phyloP scores from a whole-genome alignment of 1,284 basidiomycete species.

The Mycena sp. region DNA sequence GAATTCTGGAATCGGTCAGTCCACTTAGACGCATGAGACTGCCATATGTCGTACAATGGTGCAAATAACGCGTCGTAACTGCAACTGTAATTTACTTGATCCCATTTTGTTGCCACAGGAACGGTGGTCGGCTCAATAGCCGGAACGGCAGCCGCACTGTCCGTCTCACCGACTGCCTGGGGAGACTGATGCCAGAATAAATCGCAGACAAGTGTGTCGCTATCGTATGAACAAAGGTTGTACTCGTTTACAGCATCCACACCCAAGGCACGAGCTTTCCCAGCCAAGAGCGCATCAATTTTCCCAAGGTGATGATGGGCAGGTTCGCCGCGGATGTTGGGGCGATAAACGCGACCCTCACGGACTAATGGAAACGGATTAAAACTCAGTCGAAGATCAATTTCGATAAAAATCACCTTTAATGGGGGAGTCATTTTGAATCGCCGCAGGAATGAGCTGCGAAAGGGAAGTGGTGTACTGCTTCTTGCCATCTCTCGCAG shows the following conservation, averaged over 20 bases:
- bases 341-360: slow-evolving; percentile 13
- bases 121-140: too few species aligned
- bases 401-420: slow-evolving; percentile 4
- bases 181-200: background rate
- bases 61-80: too few species aligned
- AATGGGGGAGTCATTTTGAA: slow-evolving; percentile 17
- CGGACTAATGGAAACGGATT: background rate
- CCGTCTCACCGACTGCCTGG: background rate
- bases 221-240: background rate
- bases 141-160: too few species aligned
- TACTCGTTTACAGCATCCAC: background rate
- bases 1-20: too few species aligned
- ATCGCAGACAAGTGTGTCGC: background rate
- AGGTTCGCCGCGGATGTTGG: slow-evolving; percentile 1
- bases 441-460: slow-evolving; percentile 4
- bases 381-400: background rate
- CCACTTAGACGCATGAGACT: too few species aligned
- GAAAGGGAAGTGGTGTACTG: background rate
- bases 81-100: too few species aligned
- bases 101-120: too few species aligned
- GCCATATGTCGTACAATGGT: too few species aligned
- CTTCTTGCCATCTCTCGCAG: background rate
- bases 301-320: slow-evolving; percentile 4
- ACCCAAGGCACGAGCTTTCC: background rate
- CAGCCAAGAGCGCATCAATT: background rate